These are phyloP conservation scores for Coemansia sp. DNA, from an alignment of 192 early-diverging fungal genomes.

Conservation along the genomic window DNA sequence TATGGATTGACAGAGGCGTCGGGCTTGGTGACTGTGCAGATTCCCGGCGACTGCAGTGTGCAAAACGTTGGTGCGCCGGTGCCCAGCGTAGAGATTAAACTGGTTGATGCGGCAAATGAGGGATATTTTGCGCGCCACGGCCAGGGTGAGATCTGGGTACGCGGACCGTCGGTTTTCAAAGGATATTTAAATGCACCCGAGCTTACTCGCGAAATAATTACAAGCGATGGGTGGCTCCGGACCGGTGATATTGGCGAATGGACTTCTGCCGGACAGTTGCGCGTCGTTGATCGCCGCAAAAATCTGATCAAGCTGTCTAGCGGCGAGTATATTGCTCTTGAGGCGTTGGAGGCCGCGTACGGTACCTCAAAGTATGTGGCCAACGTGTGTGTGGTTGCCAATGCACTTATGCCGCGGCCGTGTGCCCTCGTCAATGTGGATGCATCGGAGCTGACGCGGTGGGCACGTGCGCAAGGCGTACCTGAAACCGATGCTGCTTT, in stretches of 20 bases:
- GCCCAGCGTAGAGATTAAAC: slow-evolving; percentile 73
- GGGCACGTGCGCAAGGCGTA: neutral
- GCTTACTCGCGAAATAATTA: slow-evolving; percentile 66
- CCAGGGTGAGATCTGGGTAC: slow-evolving; percentile 82
- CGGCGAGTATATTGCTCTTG: slow-evolving; percentile 94
- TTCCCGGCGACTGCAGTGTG: slow-evolving; percentile 60
- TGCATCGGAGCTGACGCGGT: slow-evolving; percentile 5
- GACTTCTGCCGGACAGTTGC: slow-evolving; percentile 71
- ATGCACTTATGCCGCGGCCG: slow-evolving; percentile 67
- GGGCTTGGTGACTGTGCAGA: slow-evolving; percentile 70
- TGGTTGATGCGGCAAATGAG: slow-evolving; percentile 71
- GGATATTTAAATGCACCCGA: slow-evolving; percentile 80
- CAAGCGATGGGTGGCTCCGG: slow-evolving; percentile 80
- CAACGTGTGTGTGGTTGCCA: slow-evolving; percentile 78
- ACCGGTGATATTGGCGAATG: slow-evolving; percentile 92
- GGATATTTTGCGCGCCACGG: slow-evolving; percentile 63
- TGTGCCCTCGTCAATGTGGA: slow-evolving; percentile 75
- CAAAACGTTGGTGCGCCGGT: slow-evolving; percentile 75
- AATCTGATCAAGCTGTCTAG: slow-evolving; percentile 91
- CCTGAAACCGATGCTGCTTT: neutral
- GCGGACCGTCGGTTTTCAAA: slow-evolving; percentile 76
- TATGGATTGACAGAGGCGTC: slow-evolving; percentile 86
- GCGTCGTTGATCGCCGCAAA: slow-evolving; percentile 89
- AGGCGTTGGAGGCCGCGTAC: slow-evolving; percentile 92
- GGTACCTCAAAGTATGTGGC: slow-evolving; percentile 66